A percentile compares a stretch with the other conserved stretches of the same genome.
phyloP scores from a whole-genome alignment of 2,329 filamentous ascomycete genomes.

The Harringtonia aguacate region DNA sequence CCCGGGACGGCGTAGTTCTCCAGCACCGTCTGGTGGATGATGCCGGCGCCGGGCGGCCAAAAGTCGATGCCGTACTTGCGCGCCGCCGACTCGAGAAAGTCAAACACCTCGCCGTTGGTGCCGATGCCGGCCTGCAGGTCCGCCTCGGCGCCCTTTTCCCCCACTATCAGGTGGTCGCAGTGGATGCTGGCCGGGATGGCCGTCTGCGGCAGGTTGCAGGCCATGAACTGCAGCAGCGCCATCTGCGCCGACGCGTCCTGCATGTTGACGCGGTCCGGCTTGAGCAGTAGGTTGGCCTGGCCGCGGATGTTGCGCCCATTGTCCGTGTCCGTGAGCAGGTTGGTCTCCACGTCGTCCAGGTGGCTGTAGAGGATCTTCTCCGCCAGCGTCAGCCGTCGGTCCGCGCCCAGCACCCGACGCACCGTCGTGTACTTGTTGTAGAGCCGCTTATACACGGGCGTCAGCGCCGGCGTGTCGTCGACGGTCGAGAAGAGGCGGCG shows the following conservation, averaged over 20 bases:
- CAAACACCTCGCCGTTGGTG: conserved; percentile 94
- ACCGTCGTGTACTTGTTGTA: conserved; percentile 69
- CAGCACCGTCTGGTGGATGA: conserved; percentile 94
- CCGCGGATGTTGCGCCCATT: conserved; percentile 79
- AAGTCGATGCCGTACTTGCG: conserved; percentile 93
- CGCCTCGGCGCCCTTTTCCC: conserved; percentile 75
- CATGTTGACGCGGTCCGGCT: conserved; percentile 96
- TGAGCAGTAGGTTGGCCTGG: conserved; percentile 87
- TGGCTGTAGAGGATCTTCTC: conserved; percentile 99
- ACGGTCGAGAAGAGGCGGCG: conserved; percentile 25
- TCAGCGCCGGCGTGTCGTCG: conserved; percentile 27
- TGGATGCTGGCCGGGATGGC: conserved; percentile 96
- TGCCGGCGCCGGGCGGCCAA: conserved; percentile 87
- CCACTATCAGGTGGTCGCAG: conserved; percentile 98
- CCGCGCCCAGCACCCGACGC: conserved; percentile 54
- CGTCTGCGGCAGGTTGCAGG: conserved; percentile 77
- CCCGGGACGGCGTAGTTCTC: conserved; percentile 98
- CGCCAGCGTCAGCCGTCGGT: conserved; percentile 65
- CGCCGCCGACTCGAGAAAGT: conserved; percentile 87
- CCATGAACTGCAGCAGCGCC: conserved; percentile 98
- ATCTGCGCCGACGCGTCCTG: conserved; percentile 98
- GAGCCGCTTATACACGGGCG: conserved; percentile 74
- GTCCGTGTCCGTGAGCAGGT: conserved; percentile 69
- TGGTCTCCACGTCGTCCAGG: conserved; percentile 80
- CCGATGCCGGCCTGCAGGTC: conserved; percentile 79